phyloP scores from a whole-genome alignment of 805 yeast species.

The Sugiyamaella chiloensis region DNA sequence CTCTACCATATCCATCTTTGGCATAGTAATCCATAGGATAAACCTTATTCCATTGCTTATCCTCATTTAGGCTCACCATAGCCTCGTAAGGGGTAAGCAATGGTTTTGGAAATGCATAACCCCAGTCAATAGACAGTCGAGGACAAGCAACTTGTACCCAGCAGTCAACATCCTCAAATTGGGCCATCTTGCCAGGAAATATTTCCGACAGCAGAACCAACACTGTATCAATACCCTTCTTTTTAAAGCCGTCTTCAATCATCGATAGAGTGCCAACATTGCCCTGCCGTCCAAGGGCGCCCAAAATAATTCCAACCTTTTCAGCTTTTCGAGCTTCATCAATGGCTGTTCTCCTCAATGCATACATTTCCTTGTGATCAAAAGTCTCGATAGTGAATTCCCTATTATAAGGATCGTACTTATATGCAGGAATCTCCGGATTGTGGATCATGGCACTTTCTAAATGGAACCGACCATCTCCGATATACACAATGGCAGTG shows the following conservation, averaged over 20 bases:
- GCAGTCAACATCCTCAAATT: constrained; percentile 90
- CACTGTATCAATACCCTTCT: constrained; percentile 63
- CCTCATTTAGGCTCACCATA: constrained; percentile 79
- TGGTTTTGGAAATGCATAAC: constrained; percentile 92
- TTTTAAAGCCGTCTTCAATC: constrained; percentile 52
- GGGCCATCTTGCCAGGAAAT: constrained; percentile 85
- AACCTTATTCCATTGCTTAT: constrained; percentile 50
- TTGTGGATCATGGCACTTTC: constrained; percentile 97
- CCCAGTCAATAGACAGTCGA: constrained; percentile 95
- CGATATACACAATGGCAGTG: constrained; percentile 84
- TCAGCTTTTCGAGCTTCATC: constrained; percentile 54
- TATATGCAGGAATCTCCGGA: constrained; percentile 84
- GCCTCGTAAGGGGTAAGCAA: constrained; percentile 94
- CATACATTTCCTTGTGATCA: constrained; percentile 78
- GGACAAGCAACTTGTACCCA: constrained; percentile 99
- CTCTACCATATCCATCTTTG: constrained; percentile 88
- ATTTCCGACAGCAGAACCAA: constrained; percentile 87
- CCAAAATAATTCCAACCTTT: constrained; percentile 80
- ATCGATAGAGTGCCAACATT: constrained; percentile 70
- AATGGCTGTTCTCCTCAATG: constrained; percentile 73
- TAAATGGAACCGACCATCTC: constrained; percentile 94
- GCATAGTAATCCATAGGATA: constrained; percentile 98
- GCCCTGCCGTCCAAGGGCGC: constrained; percentile 96
- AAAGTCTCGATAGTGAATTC: constrained; percentile 86
- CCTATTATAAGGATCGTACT: constrained; percentile 93